Evolutionary conservation across 352 stramenopile species (phyloP).

Genomic region (Globisporangium canariense): DNA sequence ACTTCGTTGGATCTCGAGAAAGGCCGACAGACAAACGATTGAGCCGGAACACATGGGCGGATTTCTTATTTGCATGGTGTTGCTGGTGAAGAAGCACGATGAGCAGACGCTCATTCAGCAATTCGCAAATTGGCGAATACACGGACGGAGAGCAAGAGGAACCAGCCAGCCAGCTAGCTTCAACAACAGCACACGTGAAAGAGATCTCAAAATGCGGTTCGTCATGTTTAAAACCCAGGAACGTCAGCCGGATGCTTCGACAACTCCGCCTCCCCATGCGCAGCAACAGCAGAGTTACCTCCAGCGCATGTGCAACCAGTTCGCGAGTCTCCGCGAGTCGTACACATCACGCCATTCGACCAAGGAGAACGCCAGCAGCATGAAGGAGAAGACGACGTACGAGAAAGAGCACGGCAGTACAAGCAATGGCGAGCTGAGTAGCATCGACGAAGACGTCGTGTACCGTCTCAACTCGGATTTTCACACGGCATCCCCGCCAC

Average conservation of each 20-base stretch:
- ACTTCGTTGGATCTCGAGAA: background rate
- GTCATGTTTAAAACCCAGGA: background rate
- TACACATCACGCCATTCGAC: background rate
- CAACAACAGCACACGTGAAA: background rate
- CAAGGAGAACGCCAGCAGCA: background rate
- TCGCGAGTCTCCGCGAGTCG: constrained; percentile 2
- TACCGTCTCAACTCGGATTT: constrained; percentile 2
- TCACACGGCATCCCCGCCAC: background rate
- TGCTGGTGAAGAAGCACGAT: background rate
- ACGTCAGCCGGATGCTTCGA: background rate
- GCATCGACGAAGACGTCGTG: background rate
- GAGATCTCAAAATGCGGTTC: background rate
- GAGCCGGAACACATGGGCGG: too few species aligned
- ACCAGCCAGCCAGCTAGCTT: background rate
- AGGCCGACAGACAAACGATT: background rate
- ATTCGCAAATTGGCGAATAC: background rate
- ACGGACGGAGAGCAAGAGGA: background rate
- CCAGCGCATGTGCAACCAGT: constrained; percentile 5
- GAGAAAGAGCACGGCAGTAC: too few species aligned
- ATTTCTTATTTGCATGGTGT: constrained; percentile 2
- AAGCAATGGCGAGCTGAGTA: background rate
- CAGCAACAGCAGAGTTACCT: constrained; percentile 8
- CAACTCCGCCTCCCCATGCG: background rate
- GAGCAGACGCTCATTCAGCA: background rate
- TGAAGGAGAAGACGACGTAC: background rate